phyloP scores from a whole-genome alignment of 139 green algal genomes.

The Picochlorum sp. region DNA sequence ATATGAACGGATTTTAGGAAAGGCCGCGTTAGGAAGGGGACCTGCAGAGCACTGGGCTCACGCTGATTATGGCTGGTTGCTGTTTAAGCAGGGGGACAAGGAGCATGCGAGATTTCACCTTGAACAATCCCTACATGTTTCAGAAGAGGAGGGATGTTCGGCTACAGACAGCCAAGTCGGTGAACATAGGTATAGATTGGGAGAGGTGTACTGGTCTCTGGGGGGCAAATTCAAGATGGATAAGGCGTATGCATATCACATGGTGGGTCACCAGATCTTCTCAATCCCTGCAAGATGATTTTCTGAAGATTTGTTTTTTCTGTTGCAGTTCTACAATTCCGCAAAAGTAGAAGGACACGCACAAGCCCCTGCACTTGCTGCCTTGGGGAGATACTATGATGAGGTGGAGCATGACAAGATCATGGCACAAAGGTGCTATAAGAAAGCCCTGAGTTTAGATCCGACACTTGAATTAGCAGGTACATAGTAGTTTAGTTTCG shows the following conservation, averaged over 20 bases:
- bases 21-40: slow-evolving; percentile 42
- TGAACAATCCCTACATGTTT: slow-evolving; percentile 29
- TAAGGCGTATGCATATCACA: slow-evolving; percentile 30
- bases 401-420: slow-evolving; percentile 35
- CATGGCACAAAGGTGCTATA: slow-evolving; percentile 55
- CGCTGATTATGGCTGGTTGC: slow-evolving; percentile 64
- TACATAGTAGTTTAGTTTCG: slow-evolving; percentile 10
- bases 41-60: slow-evolving; percentile 63
- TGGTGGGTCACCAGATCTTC: slow-evolving; percentile 4
- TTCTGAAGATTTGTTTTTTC: background rate
- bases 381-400: slow-evolving; percentile 46
- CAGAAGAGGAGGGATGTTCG: slow-evolving; percentile 10
- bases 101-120: slow-evolving; percentile 37
- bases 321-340: slow-evolving; percentile 38
- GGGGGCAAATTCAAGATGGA: slow-evolving; percentile 25
- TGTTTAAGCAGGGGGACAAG: slow-evolving; percentile 47
- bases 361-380: slow-evolving; percentile 56
- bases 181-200: slow-evolving; percentile 46
- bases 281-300: background rate
- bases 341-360: slow-evolving; percentile 39
- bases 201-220: slow-evolving; percentile 47
- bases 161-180: slow-evolving; percentile 41
- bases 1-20: slow-evolving; percentile 69
- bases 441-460: slow-evolving; percentile 58
- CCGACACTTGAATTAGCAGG: slow-evolving; percentile 38